These are phyloP conservation scores for Russula earlei DNA, from an alignment of 768 basidiomycete genomes.

Conservation along the genomic window DNA sequence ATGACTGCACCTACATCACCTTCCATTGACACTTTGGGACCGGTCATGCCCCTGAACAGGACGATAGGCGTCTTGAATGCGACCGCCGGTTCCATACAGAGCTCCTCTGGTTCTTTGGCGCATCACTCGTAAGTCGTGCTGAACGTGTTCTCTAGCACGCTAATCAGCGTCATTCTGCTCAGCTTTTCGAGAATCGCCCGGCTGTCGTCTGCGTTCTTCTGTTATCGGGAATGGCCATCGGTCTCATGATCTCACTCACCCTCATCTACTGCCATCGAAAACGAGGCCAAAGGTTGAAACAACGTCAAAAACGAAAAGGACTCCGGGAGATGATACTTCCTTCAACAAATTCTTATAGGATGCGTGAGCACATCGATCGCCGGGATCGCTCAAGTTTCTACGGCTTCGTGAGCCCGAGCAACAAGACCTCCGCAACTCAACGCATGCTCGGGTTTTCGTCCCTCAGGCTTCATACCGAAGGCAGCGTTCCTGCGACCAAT, in stretches of 20 bases:
- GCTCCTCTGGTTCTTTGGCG: not conserved
- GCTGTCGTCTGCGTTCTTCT: conserved; percentile 71
- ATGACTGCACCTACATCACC: conserved; percentile 37
- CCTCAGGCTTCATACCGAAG: not conserved
- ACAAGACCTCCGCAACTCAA: not conserved
- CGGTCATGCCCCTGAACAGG: conserved; percentile 39
- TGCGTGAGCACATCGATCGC: not conserved
- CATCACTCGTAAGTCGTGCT: conserved; percentile 11
- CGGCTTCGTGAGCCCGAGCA: not conserved
- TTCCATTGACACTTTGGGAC: conserved; percentile 37
- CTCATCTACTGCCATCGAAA: conserved; percentile 36
- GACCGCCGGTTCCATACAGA: conserved; percentile 38
- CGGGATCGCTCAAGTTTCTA: too few relatives aligned
- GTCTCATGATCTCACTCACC: conserved; percentile 37
- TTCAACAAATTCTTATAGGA: conserved; percentile 28
- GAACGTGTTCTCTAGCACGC: not conserved
- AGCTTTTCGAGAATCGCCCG: conserved; percentile 60
- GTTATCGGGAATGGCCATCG: conserved; percentile 48
- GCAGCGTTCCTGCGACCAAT: not conserved
- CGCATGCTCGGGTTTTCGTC: not conserved
- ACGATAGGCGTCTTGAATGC: conserved; percentile 35
- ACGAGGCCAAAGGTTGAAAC: conserved; percentile 27
- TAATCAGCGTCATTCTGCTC: not conserved
- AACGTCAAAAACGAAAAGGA: not conserved
- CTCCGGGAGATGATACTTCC: conserved; percentile 20